phyloP scores from a whole-genome alignment of 78 protist genomes.

The Chrysochromulina parva region DNA sequence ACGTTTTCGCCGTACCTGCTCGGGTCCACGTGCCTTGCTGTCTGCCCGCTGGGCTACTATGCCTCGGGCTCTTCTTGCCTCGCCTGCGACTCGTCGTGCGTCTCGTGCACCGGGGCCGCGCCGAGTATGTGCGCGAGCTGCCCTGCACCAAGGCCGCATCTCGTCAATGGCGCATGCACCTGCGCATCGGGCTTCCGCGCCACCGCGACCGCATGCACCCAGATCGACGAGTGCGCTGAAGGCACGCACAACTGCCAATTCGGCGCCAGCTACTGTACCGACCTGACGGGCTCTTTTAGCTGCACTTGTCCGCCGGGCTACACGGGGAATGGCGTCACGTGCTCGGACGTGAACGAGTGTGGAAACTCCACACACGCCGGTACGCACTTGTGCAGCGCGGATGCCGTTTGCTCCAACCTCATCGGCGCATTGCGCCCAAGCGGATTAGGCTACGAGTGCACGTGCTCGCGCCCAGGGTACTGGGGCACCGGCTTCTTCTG shows the following conservation, averaged over 20 bases:
- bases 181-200: not conserved
- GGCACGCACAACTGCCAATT: not conserved
- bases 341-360: not conserved
- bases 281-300: not conserved
- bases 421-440: not conserved
- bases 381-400: not conserved
- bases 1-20: not conserved
- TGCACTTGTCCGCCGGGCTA: constrained; percentile 21
- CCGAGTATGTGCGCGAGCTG: not conserved
- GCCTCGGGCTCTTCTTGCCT: not conserved
- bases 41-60: not conserved
- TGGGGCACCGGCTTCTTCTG: not conserved
- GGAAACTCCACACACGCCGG: not conserved
- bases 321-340: constrained; percentile 5
- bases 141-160: not conserved
- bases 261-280: not conserved
- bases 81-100: not conserved
- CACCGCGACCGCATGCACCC: not conserved
- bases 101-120: not conserved
- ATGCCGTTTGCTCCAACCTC: not conserved
- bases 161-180: not conserved
- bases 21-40: not conserved
- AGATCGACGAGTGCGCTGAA: constrained; percentile 14
- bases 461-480: not conserved
- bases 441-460: not conserved